A percentile compares a stretch with the other conserved stretches of the same genome.
phyloP scores from a whole-genome alignment of 2,329 filamentous ascomycete genomes.

The Cladophialophora chaetospira region DNA sequence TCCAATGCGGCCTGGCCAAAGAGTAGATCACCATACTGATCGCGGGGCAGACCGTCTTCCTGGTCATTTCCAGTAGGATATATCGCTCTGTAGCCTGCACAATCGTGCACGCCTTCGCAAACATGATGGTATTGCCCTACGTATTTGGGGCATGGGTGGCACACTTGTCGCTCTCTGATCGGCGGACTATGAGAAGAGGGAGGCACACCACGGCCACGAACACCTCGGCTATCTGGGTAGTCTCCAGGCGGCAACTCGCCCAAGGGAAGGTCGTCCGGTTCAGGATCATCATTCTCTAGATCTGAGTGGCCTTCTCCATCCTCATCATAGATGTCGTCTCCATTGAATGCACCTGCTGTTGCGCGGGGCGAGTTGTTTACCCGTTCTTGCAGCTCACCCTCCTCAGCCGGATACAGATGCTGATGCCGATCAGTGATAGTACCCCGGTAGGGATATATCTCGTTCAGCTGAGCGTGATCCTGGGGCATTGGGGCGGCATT shows the following conservation, averaged over 20 bases:
- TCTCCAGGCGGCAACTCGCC: not conserved
- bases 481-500: not conserved
- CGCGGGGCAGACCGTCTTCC: no score
- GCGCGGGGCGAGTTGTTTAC: not conserved
- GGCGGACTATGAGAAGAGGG: not conserved
- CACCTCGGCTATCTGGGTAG: not conserved
- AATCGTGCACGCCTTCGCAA: not conserved
- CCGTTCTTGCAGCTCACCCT: not conserved
- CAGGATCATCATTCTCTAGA: conserved; percentile 8
- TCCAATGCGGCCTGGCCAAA: no score
- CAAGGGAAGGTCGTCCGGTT: not conserved
- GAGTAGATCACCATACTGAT: no score
- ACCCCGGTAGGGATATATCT: not conserved
- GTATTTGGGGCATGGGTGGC: conserved; percentile 22
- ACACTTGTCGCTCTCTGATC: not conserved
- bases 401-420: not conserved
- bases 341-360: not conserved
- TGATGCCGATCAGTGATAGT: not conserved
- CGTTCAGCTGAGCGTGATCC: not conserved
- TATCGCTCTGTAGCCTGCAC: not conserved
- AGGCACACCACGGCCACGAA: not conserved
- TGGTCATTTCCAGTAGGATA: not conserved
- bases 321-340: not conserved
- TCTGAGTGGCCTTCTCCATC: not conserved
- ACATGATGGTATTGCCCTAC: conserved; percentile 23